Percentiles rank a stretch among this genome's conserved stretches.
These are phyloP conservation scores for Heterobasidion annosum DNA, from an alignment of 1,284 basidiomycete genomes.

Conservation along the genomic window DNA sequence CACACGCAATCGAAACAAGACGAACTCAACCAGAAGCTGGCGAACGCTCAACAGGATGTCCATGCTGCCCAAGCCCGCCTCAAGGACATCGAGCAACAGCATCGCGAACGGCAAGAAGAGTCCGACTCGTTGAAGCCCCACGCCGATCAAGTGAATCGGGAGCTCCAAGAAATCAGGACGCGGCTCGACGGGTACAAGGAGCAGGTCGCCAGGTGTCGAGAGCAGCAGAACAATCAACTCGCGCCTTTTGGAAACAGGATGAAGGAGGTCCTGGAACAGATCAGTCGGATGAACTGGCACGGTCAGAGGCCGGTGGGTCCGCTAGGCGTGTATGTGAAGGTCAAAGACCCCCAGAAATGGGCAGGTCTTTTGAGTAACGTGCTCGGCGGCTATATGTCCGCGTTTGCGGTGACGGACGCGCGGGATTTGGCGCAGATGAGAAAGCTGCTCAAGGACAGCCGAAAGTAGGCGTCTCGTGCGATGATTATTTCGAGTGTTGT, in stretches of 20 bases:
- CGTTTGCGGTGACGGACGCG: slow-evolving; percentile 74
- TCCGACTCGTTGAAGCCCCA: slow-evolving; percentile 22
- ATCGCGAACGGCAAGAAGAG: slow-evolving; percentile 22
- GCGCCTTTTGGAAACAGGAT: slow-evolving; percentile 59
- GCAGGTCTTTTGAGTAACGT: slow-evolving; percentile 57
- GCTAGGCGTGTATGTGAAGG: slow-evolving; percentile 73
- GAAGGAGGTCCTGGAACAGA: slow-evolving; percentile 46
- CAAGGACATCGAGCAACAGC: slow-evolving; percentile 14
- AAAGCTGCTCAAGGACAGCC: slow-evolving; percentile 42
- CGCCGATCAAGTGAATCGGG: slow-evolving; percentile 24
- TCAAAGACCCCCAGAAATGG: slow-evolving; percentile 64
- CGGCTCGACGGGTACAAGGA: slow-evolving; percentile 33
- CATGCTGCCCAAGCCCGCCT: slow-evolving; percentile 19
- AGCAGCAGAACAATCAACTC: slow-evolving; percentile 46
- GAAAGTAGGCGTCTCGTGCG: slow-evolving; percentile 41
- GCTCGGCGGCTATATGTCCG: slow-evolving; percentile 54
- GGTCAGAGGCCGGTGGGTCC: slow-evolving; percentile 79
- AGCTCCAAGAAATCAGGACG: slow-evolving; percentile 22
- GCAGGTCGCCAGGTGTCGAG: slow-evolving; percentile 36
- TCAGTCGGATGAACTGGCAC: slow-evolving; percentile 51
- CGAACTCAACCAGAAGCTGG: slow-evolving; percentile 39
- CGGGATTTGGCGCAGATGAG: slow-evolving; percentile 61
- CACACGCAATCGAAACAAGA: slow-evolving; percentile 56
- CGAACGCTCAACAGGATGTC: slow-evolving; percentile 25
- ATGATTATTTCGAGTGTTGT: neutral